Evolutionary conservation across 768 basidiomycete species (phyloP), one percentile per base, ranked within the genome.

Genomic region (Tulasnella sp.): DNA sequence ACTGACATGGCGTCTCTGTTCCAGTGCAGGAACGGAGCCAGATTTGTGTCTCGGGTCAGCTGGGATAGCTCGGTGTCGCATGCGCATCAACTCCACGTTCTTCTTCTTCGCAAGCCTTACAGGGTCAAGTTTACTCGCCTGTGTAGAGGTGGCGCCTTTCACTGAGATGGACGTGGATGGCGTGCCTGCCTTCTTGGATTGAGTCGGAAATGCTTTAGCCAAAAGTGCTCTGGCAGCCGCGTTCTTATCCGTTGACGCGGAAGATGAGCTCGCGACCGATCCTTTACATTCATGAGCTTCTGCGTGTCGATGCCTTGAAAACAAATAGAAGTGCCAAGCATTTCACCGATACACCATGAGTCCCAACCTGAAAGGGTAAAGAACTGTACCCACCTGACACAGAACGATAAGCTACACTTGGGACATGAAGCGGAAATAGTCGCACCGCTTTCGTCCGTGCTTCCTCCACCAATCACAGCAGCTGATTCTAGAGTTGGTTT

Each of bases 11-110:
- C 82, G 57, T 20, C 83, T 73, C 52, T 83, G 70, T 20, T 75
- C 72, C 37, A 75, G 59, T 12, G 76, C 66, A 13, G 66, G 64
- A 9, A 69, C 66, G 1, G 64, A 46, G 45, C 66, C 72, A 59
- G 81, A 77, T 58, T 72, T 77, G 16, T 74, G 32, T n/a, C 28
- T 29, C 28, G 39, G 5, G 22, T 51, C 49, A 28, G 6, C 68
- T 76, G 83, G 75, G 35, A 67, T 58, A 9, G 87, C 87, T 33
- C 68, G 71, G 60, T 82, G 83, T 48, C 79, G 77, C 72, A 89
- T 73, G 60, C 77, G 83, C 73, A 88, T 83, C 4, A 79, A 60
- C 58, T 79, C 75, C 15, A 86, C 77, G 74, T 1, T 72, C 75
- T 19, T 73, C 61, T 57, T n/a, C n/a, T 78, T 78, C 48, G 66